Evolutionary conservation across 495 filamentous ascomycete genomes (phyloP), one percentile per base, ranked within the genome.

Genomic region (Viridothelium virens): DNA sequence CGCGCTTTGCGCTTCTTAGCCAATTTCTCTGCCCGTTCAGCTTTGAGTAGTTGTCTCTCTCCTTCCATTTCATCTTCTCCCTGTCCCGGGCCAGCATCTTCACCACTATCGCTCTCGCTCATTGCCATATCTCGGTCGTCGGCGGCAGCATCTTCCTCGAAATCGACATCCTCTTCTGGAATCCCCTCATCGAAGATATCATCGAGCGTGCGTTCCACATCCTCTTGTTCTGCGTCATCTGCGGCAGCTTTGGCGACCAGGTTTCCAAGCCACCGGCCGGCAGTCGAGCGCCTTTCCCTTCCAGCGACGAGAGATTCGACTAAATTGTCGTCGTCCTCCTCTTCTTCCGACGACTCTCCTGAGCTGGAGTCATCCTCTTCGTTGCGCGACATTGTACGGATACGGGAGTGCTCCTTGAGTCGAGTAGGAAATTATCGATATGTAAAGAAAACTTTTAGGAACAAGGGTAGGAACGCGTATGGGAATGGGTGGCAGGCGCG

Each of bases 151-250:
- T 41, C 37, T 34, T 66, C 64, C 0, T 33, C 64, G 70, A 87
- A 85, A 68, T 97, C 92, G 18, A 88, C 88, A n/a, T 78, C 79
- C 25, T 86, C 87, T 37, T 77, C 86, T 33, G 82, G 86, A 47
- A 87, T 87, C 38, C 79, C 82, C 69, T 68, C 74, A 91, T 94
- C 87, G 69, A 96, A 92, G 65, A 95, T 86, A 67, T 93, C 91
- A 65, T 91, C 87, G 4, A 96, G 82, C 7, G 46, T 33, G 38
- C 92, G 84, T 62, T 92, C 87, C 39, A 91, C 82, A 62, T 91
- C 89, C 46, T 67, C 53, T 59, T 91, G 87, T 63, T 85, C 85
- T 63, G 89, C 88, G 64, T 87, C 87, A 71, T 89, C 89, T 68
- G 86, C 87, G 33, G 87, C 87, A 56, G 74, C 74, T 70, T 79